phyloP scores from a whole-genome alignment of 129 eudicot genomes.

The Lonicera japonica region DNA sequence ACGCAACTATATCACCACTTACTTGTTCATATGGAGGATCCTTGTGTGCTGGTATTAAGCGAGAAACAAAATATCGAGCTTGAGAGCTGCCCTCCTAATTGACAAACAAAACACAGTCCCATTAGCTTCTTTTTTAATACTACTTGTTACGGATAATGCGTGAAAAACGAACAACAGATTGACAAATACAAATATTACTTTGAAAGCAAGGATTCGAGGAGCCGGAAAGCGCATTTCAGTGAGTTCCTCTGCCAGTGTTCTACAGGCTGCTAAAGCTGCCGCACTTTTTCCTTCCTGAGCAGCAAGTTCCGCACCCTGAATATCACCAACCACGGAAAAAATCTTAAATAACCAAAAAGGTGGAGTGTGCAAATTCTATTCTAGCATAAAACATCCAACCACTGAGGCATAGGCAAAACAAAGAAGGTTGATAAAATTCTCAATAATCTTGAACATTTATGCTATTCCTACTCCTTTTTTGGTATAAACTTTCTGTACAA shows the following conservation, averaged over 20 bases:
- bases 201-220: conserved; percentile 93
- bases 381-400: not conserved
- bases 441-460: too few species aligned
- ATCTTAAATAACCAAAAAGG: not conserved
- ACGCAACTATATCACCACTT: conserved; percentile 16
- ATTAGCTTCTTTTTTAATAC: not conserved
- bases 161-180: too few species aligned
- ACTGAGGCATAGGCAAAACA: not conserved
- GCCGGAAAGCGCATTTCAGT: conserved; percentile 92
- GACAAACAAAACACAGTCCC: conserved; percentile 4
- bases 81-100: conserved; percentile 97
- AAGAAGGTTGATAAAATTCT: not conserved
- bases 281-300: conserved; percentile 91
- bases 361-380: not conserved
- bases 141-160: not conserved
- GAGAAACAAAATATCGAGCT: conserved; percentile 90
- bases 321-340: conserved; percentile 13
- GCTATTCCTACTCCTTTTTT: too few species aligned
- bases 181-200: conserved; percentile 30
- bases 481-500: too few species aligned
- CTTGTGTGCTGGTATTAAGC: conserved; percentile 93
- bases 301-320: conserved; percentile 92
- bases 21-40: conserved; percentile 99
- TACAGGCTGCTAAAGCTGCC: conserved; percentile 96
- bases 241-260: conserved; percentile 96